Evolutionary conservation across 352 stramenopile species (phyloP).

Genomic region (Pythium apleroticum): DNA sequence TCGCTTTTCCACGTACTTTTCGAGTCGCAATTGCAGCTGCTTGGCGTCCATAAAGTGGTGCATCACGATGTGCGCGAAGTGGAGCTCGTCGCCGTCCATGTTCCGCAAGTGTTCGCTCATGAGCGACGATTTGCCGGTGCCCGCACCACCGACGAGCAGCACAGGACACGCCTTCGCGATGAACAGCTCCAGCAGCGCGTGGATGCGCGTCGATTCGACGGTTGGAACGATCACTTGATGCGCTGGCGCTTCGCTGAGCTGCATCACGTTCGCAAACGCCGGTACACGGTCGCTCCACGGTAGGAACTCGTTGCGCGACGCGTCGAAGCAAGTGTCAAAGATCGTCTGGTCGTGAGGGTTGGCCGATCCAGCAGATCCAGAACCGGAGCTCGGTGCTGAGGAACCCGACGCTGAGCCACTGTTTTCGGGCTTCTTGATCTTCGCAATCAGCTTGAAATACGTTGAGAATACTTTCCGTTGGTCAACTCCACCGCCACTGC

Average conservation of each 20-base stretch:
- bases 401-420: not conserved
- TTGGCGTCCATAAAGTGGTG: constrained; percentile 89
- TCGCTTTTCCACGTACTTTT: constrained; percentile 85
- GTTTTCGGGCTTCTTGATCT: constrained; percentile 58
- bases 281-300: constrained; percentile 76
- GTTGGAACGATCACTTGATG: constrained; percentile 75
- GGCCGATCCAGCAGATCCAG: not conserved
- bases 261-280: constrained; percentile 14
- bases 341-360: constrained; percentile 33
- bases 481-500: constrained; percentile 23
- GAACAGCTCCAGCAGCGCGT: constrained; percentile 63
- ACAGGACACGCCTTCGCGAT: constrained; percentile 47
- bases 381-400: not conserved
- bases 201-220: constrained; percentile 67
- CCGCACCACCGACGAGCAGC: constrained; percentile 79
- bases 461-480: constrained; percentile 59
- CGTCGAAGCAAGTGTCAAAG: constrained; percentile 84
- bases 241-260: constrained; percentile 48
- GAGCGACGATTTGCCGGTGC: constrained; percentile 85
- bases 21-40: constrained; percentile 73
- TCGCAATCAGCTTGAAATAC: constrained; percentile 60
- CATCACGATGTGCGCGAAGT: constrained; percentile 62
- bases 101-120: constrained; percentile 65
- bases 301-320: constrained; percentile 69
- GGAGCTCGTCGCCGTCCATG: constrained; percentile 57